These are phyloP conservation scores for Xerocomellus intermedius DNA, from an alignment of 768 basidiomycete species.

Conservation along the genomic window DNA sequence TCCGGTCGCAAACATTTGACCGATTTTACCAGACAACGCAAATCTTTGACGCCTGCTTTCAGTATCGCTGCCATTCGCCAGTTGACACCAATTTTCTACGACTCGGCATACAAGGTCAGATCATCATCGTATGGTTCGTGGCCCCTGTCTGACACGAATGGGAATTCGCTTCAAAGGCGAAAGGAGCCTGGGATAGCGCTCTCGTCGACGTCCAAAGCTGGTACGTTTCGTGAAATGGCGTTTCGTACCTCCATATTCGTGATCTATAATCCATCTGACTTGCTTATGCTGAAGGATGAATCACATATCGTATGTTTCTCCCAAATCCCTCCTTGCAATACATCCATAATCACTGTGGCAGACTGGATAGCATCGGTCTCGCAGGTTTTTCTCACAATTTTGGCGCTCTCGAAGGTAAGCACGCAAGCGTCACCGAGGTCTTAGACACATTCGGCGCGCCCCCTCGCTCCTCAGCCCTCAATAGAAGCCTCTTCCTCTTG, in stretches of 20 bases:
- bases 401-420: conserved; percentile 48
- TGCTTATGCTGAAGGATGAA: conserved; percentile 28
- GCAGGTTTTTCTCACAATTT: conserved; percentile 62
- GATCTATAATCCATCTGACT: background rate
- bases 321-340: background rate
- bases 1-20: background rate
- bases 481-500: conserved; percentile 36
- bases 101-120: conserved; percentile 30
- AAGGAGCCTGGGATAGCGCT: conserved; percentile 27
- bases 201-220: conserved; percentile 39
- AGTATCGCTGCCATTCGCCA: conserved; percentile 37
- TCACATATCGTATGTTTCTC: conserved; percentile 30
- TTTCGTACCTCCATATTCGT: too few relatives aligned
- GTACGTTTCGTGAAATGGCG: background rate
- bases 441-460: conserved; percentile 37
- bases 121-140: background rate
- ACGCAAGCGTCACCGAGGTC: conserved; percentile 38
- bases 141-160: background rate
- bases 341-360: conserved; percentile 12
- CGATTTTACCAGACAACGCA: conserved; percentile 31
- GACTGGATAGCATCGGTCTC: conserved; percentile 57
- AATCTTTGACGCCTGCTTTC: conserved; percentile 39
- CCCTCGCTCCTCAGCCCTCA: conserved; percentile 20
- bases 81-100: conserved; percentile 38
- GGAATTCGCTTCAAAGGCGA: conserved; percentile 19